Conservation (phyloP, 164 flowering plant genomes). For the Nymphaea thermarum region DNA sequence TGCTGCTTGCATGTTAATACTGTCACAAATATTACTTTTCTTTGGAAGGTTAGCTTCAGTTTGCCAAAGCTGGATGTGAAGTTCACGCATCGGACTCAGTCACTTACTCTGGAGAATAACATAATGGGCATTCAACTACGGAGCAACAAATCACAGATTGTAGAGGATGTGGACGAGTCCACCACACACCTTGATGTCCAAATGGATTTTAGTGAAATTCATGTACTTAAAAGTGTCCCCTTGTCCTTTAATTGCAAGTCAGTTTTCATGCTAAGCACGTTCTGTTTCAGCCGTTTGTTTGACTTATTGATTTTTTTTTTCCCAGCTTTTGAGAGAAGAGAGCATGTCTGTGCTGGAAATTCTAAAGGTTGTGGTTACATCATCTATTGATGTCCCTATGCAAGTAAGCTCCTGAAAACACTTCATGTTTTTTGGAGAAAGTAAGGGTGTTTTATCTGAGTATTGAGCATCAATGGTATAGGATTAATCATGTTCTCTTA, state of each 20-base stretch:
- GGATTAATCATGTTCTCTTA: no score
- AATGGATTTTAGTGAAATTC: constrained; percentile 92
- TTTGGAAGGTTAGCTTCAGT: constrained; percentile 60
- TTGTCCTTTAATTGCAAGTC: neutral
- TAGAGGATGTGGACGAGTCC: constrained; percentile 80
- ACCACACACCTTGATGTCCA: constrained; percentile 75
- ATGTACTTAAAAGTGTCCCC: constrained; percentile 41
- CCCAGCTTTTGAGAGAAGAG: constrained; percentile 79
- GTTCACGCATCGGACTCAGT: constrained; percentile 45
- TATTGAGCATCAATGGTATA: no score
- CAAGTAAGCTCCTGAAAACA: constrained; percentile 33
- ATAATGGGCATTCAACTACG: constrained; percentile 76
- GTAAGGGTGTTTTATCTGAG: neutral
- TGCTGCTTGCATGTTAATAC: neutral
- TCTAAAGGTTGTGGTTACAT: constrained; percentile 62
- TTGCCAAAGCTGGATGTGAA: constrained; percentile 77
- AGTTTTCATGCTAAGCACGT: neutral
- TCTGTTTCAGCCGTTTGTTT: neutral
- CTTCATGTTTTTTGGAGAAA: neutral
- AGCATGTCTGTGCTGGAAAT: constrained; percentile 73
- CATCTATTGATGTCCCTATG: constrained; percentile 58
- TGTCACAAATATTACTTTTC: constrained; percentile 18
- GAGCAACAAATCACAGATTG: constrained; percentile 55
- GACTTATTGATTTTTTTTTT: constrained; percentile 8
- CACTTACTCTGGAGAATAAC: constrained; percentile 57